These are phyloP conservation scores for Biscogniauxia marginata DNA, from an alignment of 2,329 filamentous ascomycete species.

Conservation along the genomic window DNA sequence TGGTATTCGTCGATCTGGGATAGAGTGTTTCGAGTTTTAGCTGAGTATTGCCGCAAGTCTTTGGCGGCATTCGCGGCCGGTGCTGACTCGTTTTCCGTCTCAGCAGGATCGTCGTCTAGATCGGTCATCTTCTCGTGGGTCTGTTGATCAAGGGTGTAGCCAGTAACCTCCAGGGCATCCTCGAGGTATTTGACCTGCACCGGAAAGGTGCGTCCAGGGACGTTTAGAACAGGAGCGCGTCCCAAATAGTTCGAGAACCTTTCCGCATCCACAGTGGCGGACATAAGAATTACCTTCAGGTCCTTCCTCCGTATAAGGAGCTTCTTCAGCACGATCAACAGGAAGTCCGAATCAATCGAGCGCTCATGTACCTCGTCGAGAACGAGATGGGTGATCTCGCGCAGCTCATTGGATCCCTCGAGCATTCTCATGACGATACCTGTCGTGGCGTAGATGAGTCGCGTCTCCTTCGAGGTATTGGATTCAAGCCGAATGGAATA, in stretches of 20 bases:
- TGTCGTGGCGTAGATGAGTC: slow-evolving; percentile 84
- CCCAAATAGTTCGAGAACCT: slow-evolving; percentile 87
- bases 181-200: slow-evolving; percentile 87
- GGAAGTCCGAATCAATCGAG: slow-evolving; percentile 93
- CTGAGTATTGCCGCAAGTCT: slow-evolving; percentile 70
- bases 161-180: slow-evolving; percentile 86
- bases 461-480: slow-evolving; percentile 76
- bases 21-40: slow-evolving; percentile 71
- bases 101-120: slow-evolving; percentile 59
- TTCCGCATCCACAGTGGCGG: slow-evolving; percentile 90
- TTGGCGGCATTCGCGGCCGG: slow-evolving; percentile 58
- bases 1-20: slow-evolving; percentile 83
- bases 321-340: slow-evolving; percentile 87
- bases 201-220: slow-evolving; percentile 91
- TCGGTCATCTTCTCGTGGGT: slow-evolving; percentile 55
- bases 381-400: slow-evolving; percentile 88
- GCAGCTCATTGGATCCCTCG: slow-evolving; percentile 80
- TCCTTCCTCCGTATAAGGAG: slow-evolving; percentile 74
- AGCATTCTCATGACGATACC: slow-evolving; percentile 98
- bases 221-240: slow-evolving; percentile 80
- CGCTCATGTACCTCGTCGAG: slow-evolving; percentile 98
- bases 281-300: slow-evolving; percentile 94
- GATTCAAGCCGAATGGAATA: slow-evolving; percentile 94
- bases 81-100: slow-evolving; percentile 51
- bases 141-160: slow-evolving; percentile 61